These are phyloP conservation scores for Exophiala phaeomuriformis DNA, from an alignment of 2,329 filamentous ascomycete species.

Conservation along the genomic window DNA sequence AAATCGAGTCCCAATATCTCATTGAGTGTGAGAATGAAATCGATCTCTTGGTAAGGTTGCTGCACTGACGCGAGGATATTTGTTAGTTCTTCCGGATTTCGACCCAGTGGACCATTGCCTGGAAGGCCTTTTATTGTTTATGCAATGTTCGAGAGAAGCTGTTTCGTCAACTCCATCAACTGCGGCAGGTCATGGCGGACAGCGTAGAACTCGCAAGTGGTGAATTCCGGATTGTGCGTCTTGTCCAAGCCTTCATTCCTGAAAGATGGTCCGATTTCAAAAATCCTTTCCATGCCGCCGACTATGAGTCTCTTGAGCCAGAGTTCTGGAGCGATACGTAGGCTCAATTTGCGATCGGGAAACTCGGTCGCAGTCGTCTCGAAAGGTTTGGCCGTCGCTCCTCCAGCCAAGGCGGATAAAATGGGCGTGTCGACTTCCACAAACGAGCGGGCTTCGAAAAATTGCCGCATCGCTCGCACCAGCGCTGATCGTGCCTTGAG, in stretches of 20 bases:
- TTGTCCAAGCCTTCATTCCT: constrained; percentile 83
- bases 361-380: constrained; percentile 72
- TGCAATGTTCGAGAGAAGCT: constrained; percentile 10
- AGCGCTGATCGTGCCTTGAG: constrained; percentile 68
- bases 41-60: constrained; percentile 55
- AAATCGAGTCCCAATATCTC: constrained; percentile 56
- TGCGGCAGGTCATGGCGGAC: constrained; percentile 56
- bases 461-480: constrained; percentile 64
- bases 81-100: neutral
- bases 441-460: constrained; percentile 65
- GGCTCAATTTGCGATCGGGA: constrained; percentile 59
- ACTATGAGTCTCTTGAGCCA: constrained; percentile 90
- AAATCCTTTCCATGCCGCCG: constrained; percentile 79
- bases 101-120: neutral
- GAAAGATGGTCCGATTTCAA: constrained; percentile 88
- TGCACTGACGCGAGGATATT: constrained; percentile 38
- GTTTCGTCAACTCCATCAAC: constrained; percentile 29
- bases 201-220: constrained; percentile 93
- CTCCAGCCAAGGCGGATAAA: constrained; percentile 72
- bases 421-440: constrained; percentile 89
- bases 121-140: neutral
- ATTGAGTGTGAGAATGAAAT: constrained; percentile 78
- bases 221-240: constrained; percentile 96
- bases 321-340: constrained; percentile 87
- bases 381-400: constrained; percentile 81